phyloP scores from a whole-genome alignment of 1,284 basidiomycete genomes.

The Taiwanofungus camphoratus region DNA sequence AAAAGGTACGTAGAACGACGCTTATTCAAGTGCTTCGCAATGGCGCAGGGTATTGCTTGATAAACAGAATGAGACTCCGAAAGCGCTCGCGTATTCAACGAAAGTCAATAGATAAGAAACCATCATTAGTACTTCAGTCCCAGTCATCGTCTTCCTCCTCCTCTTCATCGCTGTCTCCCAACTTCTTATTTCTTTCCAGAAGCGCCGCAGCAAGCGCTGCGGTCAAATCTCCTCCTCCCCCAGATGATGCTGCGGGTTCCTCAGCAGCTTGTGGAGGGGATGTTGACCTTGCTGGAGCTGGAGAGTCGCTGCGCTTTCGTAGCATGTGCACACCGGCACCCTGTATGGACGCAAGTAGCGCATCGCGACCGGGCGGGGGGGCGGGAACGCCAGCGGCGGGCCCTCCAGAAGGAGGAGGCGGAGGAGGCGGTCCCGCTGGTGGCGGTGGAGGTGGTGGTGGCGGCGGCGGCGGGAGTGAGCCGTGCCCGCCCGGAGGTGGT shows the following conservation, averaged over 20 bases:
- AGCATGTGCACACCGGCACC: constrained; percentile 69
- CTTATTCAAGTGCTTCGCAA: no score
- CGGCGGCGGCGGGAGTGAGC: constrained; percentile 33
- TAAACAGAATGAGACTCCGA: no score
- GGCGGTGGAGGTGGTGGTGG: constrained; percentile 38
- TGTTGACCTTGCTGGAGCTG: constrained; percentile 28
- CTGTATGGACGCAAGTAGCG: constrained; percentile 64
- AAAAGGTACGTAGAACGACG: no score
- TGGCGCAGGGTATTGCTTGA: no score
- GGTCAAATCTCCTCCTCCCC: constrained; percentile 51
- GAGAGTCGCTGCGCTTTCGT: constrained; percentile 52
- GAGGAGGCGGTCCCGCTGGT: constrained; percentile 26
- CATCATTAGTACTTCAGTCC: no score
- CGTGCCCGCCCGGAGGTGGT: constrained; percentile 27
- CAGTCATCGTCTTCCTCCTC: constrained; percentile 88
- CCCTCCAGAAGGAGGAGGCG: constrained; percentile 27
- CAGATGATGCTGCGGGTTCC: constrained; percentile 31
- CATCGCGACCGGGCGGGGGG: constrained; percentile 45
- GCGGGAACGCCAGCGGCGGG: constrained; percentile 22
- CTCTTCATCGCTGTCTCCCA: constrained; percentile 89
- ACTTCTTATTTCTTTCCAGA: constrained; percentile 78
- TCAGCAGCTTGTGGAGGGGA: constrained; percentile 36
- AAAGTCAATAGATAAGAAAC: no score
- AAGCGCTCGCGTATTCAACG: no score
- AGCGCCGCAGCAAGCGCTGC: constrained; percentile 64